Percentiles rank a stretch among this genome's conserved stretches.
These are phyloP conservation scores for Cystobasidium slooffiae DNA, from an alignment of 1,284 basidiomycete genomes.

Conservation along the genomic window DNA sequence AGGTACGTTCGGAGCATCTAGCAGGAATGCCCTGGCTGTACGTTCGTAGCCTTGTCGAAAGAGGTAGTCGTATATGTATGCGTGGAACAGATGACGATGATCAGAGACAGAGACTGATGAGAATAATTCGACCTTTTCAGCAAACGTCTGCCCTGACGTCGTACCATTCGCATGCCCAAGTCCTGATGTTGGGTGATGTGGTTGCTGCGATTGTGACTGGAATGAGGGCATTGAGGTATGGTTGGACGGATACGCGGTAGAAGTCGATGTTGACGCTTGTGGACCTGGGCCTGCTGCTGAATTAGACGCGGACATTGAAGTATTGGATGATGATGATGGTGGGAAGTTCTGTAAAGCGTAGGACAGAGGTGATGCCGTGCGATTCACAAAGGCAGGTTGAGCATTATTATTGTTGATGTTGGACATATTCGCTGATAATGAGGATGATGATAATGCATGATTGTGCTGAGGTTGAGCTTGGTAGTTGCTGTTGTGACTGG, in stretches of 20 bases:
- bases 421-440: not conserved
- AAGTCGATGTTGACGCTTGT: constrained; percentile 2
- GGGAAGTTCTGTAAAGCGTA: constrained; percentile 11
- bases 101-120: constrained; percentile 26
- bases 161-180: no score
- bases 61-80: constrained; percentile 52
- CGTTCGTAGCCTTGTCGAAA: constrained; percentile 44
- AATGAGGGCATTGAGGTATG: not conserved
- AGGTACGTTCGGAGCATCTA: constrained; percentile 44
- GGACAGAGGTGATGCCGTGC: constrained; percentile 17
- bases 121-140: constrained; percentile 26
- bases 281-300: not conserved
- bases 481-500: no score
- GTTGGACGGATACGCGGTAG: not conserved
- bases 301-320: not conserved
- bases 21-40: constrained; percentile 49
- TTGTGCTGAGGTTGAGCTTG: no score
- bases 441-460: not conserved
- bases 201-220: not conserved
- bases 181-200: not conserved
- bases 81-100: constrained; percentile 44
- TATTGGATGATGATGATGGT: not conserved
- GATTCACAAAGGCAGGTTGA: not conserved
- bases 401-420: not conserved
- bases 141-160: not conserved